These are phyloP conservation scores for Didymella pinodella DNA, from an alignment of 2,329 filamentous ascomycete species.

Conservation along the genomic window DNA sequence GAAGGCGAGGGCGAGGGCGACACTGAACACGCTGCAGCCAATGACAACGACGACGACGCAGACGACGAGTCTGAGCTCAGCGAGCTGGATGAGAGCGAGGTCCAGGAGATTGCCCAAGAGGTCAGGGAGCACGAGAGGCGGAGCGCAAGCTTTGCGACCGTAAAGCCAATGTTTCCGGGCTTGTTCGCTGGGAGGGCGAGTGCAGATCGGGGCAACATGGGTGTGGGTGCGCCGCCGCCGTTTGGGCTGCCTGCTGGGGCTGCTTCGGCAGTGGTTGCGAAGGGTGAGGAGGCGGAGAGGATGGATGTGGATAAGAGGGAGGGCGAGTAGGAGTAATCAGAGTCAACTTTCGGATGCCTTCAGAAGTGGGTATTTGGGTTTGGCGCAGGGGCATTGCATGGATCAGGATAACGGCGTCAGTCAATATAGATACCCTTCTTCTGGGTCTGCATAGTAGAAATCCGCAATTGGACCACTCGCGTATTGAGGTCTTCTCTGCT, in stretches of 20 bases:
- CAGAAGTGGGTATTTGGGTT: too few relatives aligned
- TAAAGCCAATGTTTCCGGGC: slow-evolving; percentile 40
- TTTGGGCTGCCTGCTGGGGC: background rate
- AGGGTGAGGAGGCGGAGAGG: background rate
- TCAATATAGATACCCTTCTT: background rate
- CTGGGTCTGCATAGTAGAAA: too few relatives aligned
- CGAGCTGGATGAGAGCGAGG: slow-evolving; percentile 57
- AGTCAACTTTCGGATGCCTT: too few relatives aligned
- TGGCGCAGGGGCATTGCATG: background rate
- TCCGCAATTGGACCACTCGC: too few relatives aligned
- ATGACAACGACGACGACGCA: slow-evolving; percentile 60
- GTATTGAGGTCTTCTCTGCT: too few relatives aligned
- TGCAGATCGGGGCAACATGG: background rate
- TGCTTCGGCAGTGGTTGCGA: background rate
- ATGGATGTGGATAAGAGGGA: background rate
- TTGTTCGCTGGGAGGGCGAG: slow-evolving; percentile 23
- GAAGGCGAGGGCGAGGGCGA: slow-evolving; percentile 61
- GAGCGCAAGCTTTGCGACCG: slow-evolving; percentile 26
- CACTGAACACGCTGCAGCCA: background rate
- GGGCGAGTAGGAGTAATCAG: background rate
- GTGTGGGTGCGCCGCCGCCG: too few relatives aligned
- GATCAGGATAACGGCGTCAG: background rate
- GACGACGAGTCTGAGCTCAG: slow-evolving; percentile 64
- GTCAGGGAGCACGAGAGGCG: slow-evolving; percentile 23
- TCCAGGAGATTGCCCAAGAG: slow-evolving; percentile 45